Evolutionary conservation across 208 protist genomes (phyloP).

Genomic region (Leishmania arabica): DNA sequence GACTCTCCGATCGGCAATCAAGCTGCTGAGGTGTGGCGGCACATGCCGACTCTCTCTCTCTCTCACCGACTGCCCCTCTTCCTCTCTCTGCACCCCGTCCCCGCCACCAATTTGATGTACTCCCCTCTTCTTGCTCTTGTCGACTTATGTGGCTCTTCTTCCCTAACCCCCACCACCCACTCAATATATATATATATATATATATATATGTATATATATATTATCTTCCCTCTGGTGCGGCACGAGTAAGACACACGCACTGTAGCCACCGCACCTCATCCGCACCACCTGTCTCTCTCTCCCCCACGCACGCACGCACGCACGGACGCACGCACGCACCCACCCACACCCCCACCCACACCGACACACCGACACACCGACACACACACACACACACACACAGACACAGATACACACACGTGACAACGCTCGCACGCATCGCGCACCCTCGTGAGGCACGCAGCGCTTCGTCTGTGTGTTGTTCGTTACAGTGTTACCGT

Average conservation of each 20-base stretch:
- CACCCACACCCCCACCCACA: no score
- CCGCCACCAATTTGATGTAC: not conserved
- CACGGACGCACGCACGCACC: no score
- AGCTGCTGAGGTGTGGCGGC: not conserved
- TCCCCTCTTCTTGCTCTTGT: not conserved
- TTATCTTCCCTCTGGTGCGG: no score
- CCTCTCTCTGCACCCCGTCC: no score
- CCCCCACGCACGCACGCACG: not conserved
- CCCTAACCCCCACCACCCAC: not conserved
- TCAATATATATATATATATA: no score
- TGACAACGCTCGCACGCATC: not conserved
- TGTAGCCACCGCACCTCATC: not conserved
- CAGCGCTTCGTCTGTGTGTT: not conserved
- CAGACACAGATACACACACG: no score
- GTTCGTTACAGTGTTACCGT: not conserved
- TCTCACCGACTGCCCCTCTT: not conserved
- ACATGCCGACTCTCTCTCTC: not conserved
- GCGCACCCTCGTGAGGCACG: not conserved
- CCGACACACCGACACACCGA: no score
- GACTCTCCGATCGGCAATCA: not conserved
- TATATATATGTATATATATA: no score
- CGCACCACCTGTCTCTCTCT: not conserved
- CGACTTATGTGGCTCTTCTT: not conserved
- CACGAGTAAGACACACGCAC: not conserved
- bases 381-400: no score